A percentile compares a stretch with the other conserved stretches of the same genome.
Conservation (phyloP, 345 rosid genomes). For the Physaria fendleri region DNA sequence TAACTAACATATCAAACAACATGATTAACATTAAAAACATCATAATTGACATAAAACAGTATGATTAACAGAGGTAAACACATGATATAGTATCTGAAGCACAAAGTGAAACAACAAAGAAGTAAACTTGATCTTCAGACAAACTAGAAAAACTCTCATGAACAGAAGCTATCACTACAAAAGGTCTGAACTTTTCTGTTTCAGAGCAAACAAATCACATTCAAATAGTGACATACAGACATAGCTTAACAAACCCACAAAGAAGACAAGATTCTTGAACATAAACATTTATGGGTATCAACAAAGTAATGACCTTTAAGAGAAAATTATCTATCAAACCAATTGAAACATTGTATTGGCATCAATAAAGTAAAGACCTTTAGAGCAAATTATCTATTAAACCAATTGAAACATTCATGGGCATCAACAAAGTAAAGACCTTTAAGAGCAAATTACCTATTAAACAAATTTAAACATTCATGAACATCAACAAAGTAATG, state of each 20-base stretch:
- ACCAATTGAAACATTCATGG: slow-evolving; percentile 1
- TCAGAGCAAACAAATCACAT: neutral
- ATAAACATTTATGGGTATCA: neutral
- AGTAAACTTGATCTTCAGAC: neutral
- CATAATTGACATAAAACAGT: too few species aligned
- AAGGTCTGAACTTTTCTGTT: neutral
- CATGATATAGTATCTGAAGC: neutral
- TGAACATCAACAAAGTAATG: too few species aligned
- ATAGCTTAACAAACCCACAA: neutral
- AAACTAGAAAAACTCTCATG: neutral
- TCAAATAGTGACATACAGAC: neutral
- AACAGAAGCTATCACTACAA: neutral
- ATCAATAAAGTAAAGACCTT: slow-evolving; percentile 11
- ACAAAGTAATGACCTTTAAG: slow-evolving; percentile 4
- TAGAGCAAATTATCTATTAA: neutral
- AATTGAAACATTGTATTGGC: too few species aligned
- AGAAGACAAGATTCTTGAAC: neutral
- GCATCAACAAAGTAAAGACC: slow-evolving; percentile 6
- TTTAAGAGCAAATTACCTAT: neutral
- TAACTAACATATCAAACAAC: too few species aligned
- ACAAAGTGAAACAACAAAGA: neutral
- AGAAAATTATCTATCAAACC: neutral
- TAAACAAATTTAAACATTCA: too few species aligned
- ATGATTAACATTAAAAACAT: too few species aligned
- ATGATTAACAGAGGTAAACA: too few species aligned